Percentiles rank a stretch among this genome's conserved stretches.
Evolutionary conservation across 73 alveolate species (phyloP).

Genomic region (Tetrahymena thermophila): DNA sequence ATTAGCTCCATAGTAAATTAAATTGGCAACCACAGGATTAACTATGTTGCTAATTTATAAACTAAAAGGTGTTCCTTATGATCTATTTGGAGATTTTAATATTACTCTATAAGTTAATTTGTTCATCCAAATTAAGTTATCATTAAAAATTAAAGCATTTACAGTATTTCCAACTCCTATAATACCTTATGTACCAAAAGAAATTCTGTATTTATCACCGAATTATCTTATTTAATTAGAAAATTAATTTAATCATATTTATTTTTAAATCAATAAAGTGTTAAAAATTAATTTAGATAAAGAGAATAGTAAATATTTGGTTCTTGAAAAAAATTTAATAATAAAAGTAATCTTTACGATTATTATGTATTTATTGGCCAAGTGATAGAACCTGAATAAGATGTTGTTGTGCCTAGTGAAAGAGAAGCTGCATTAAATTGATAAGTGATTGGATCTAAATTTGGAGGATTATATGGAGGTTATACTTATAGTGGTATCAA

Average conservation of each 20-base stretch:
- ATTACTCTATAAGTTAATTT: background rate
- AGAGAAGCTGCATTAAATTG: background rate
- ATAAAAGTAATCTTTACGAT: background rate
- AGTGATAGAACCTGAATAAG: background rate
- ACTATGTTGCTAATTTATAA: background rate
- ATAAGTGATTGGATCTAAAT: background rate
- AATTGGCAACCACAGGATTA: background rate
- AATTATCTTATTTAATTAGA: background rate
- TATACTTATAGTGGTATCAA: background rate
- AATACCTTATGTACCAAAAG: background rate
- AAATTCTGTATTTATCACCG: background rate
- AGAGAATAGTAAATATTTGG: too few species aligned
- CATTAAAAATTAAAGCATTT: background rate
- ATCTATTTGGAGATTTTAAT: background rate
- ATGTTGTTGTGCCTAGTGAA: background rate
- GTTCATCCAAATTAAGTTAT: background rate
- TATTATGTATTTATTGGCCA: background rate
- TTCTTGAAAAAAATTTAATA: too few species aligned
- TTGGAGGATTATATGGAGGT: background rate
- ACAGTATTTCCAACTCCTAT: background rate
- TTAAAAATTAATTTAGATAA: too few species aligned
- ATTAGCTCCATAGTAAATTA: background rate
- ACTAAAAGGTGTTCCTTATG: background rate
- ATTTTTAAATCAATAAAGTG: too few species aligned
- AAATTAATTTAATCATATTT: too few species aligned